Percentiles rank a stretch among this genome's conserved stretches.
Evolutionary conservation across 768 basidiomycete species (phyloP).

Genomic region (Hygrophorus pudorinus): DNA sequence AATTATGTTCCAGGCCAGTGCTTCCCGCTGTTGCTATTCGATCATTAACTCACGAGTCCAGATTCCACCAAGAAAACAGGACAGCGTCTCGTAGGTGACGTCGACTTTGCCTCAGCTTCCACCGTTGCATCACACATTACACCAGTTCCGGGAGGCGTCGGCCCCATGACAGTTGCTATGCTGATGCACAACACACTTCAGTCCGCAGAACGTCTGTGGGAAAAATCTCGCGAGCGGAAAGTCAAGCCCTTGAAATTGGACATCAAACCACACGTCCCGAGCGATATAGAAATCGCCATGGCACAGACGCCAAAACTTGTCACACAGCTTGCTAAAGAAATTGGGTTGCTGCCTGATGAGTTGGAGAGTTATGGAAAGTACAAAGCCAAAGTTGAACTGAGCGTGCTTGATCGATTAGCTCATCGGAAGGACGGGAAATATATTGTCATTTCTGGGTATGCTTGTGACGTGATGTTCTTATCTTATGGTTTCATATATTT

Average conservation of each 20-base stretch:
- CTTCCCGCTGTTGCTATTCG: background rate
- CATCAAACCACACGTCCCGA: slow-evolving; percentile 80
- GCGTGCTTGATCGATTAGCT: slow-evolving; percentile 71
- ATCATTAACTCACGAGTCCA: slow-evolving; percentile 16
- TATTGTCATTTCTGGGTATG: slow-evolving; percentile 86
- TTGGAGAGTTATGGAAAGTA: slow-evolving; percentile 91
- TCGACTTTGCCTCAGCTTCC: slow-evolving; percentile 73
- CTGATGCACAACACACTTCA: slow-evolving; percentile 91
- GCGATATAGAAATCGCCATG: slow-evolving; percentile 93
- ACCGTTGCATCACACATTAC: slow-evolving; percentile 84
- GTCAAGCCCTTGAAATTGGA: slow-evolving; percentile 73
- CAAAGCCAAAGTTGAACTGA: slow-evolving; percentile 95
- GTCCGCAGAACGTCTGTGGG: slow-evolving; percentile 77
- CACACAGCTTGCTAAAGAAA: slow-evolving; percentile 73
- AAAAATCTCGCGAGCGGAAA: slow-evolving; percentile 52
- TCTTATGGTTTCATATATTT: slow-evolving; percentile 8
- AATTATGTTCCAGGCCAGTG: slow-evolving; percentile 81
- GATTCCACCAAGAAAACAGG: slow-evolving; percentile 92
- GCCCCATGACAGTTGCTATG: slow-evolving; percentile 99
- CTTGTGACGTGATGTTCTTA: slow-evolving; percentile 1
- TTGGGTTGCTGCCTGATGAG: slow-evolving; percentile 79
- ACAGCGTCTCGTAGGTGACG: slow-evolving; percentile 92
- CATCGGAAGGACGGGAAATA: slow-evolving; percentile 93
- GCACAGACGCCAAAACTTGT: slow-evolving; percentile 91
- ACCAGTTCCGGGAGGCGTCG: slow-evolving; percentile 97